A percentile compares a stretch with the other conserved stretches of the same genome.
These are phyloP conservation scores for Boletus huronensis DNA, from an alignment of 768 basidiomycete genomes.

Conservation along the genomic window DNA sequence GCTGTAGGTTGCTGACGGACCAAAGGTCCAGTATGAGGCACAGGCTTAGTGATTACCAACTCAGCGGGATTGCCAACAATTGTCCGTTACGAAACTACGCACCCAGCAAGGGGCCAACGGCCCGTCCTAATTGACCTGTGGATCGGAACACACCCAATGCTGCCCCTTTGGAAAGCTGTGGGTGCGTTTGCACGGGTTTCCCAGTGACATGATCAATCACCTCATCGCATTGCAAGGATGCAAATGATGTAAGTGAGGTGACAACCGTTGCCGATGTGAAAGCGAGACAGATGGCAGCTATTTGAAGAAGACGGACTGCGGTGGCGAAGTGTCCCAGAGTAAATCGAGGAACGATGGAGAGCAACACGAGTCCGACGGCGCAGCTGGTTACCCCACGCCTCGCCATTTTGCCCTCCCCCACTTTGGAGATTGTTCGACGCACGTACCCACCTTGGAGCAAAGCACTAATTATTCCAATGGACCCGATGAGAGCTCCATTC, in stretches of 20 bases:
- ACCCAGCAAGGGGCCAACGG: conserved; percentile 90
- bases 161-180: conserved; percentile 75
- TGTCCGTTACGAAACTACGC: conserved; percentile 25
- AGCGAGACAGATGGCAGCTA: conserved; percentile 80
- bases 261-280: conserved; percentile 97
- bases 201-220: conserved; percentile 53
- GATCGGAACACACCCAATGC: conserved; percentile 86
- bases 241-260: conserved; percentile 86
- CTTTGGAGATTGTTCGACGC: conserved; percentile 68
- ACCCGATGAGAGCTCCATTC: conserved; percentile 79
- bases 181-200: conserved; percentile 52
- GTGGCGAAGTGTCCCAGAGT: conserved; percentile 39
- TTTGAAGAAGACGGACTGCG: conserved; percentile 54
- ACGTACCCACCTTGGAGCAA: conserved; percentile 94
- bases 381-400: conserved; percentile 76
- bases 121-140: conserved; percentile 91
- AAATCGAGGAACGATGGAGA: conserved; percentile 67
- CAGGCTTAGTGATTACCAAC: conserved; percentile 51
- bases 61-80: conserved; percentile 6
- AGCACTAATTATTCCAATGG: conserved; percentile 88
- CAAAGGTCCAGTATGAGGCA: conserved; percentile 85
- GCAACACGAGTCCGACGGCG: conserved; percentile 61
- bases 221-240: conserved; percentile 89
- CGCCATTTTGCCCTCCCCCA: conserved; percentile 83
- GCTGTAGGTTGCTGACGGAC: conserved; percentile 73